These are phyloP conservation scores for Abrus pulchellus DNA, from an alignment of 306 rosid species.

Conservation along the genomic window DNA sequence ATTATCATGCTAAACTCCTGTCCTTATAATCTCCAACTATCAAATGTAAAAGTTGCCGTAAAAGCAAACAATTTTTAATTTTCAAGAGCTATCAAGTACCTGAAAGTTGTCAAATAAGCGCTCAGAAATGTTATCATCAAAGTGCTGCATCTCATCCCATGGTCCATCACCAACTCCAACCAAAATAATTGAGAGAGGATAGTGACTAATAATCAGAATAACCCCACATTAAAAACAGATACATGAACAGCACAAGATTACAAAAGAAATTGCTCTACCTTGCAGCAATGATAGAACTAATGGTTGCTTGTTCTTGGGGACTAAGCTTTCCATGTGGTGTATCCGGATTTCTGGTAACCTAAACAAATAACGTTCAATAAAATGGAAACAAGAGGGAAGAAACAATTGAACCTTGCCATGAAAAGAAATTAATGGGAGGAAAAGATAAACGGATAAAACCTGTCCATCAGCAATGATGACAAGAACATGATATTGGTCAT, in stretches of 20 bases:
- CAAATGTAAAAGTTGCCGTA: slow-evolving; percentile 4
- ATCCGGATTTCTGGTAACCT: slow-evolving; percentile 86
- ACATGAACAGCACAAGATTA: slow-evolving; percentile 24
- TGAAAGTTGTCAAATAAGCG: slow-evolving; percentile 95
- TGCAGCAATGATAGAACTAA: slow-evolving; percentile 78
- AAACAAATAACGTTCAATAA: slow-evolving; percentile 7
- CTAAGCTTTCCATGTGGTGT: slow-evolving; percentile 70
- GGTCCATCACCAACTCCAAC: slow-evolving; percentile 99
- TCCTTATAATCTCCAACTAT: slow-evolving; percentile 11
- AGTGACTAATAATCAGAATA: slow-evolving; percentile 61
- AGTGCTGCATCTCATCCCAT: slow-evolving; percentile 89
- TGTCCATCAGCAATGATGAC: slow-evolving; percentile 98
- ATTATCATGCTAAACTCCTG: slow-evolving; percentile 11
- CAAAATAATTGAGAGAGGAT: slow-evolving; percentile 92
- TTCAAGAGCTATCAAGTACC: slow-evolving; percentile 57
- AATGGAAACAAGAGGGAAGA: slow-evolving; percentile 22
- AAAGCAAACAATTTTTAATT: slow-evolving; percentile 21
- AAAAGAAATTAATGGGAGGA: slow-evolving; percentile 1
- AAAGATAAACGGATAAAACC: slow-evolving; percentile 57
- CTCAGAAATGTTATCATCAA: slow-evolving; percentile 86
- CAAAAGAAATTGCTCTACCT: slow-evolving; percentile 66
- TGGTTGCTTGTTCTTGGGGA: slow-evolving; percentile 85
- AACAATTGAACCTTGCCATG: slow-evolving; percentile 12
- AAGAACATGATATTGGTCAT: slow-evolving; percentile 94
- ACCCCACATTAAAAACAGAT: slow-evolving; percentile 42